Base-by-base conservation (phyloP, 805 yeast genomes). In the Saccharomycopsis fibuligera region DNA sequence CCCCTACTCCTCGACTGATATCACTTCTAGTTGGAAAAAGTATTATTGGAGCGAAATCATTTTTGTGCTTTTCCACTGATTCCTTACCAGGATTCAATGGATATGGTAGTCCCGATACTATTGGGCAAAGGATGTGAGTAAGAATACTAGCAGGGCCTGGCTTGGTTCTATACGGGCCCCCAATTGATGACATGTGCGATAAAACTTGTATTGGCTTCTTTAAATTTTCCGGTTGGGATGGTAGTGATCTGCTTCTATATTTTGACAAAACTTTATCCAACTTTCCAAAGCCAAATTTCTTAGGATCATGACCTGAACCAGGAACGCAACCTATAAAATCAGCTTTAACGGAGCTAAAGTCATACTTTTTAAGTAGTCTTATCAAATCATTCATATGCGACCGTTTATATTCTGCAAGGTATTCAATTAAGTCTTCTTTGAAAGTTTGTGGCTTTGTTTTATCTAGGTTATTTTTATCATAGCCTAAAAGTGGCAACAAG, bases 311-410 rank as follows among this genome's bases (percentile, higher is more conserved):
- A 37, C 41, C 14, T n/a, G 22, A 6, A 9, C 72, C 72, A 0
- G 76, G 76, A 2, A 62, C 62, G 16, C 74, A 69, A 1, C 72
- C 72, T 10, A 72, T 52, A 30, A 72, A 57, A 38, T 70, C 74
- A 2, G 69, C 73, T 4, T 58, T 56, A 0, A 70, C 60, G 0
- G 54, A n/a, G 55, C 58, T 60, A 50, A 69, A 71, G 49, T 67
- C 64, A 54, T 58, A 67, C 3, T 44, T 42, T 3, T 45, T 46
- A 1, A 71, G 29, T 5, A 30, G 22, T 1, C 48, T 17, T 2
- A 59, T 58, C 17, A 71, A 49, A 0, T 22, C 31, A 10, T 56
- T 41, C 2, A 69, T 48, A 14, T 42, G 53, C 0, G 36, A 22
- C 1, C 57, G 56, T 3, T 55, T 51, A 50, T 71, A 71, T 29